Conservation (phyloP, 495 filamentous ascomycete genomes). For the Trichocladium uniseriatum region DNA sequence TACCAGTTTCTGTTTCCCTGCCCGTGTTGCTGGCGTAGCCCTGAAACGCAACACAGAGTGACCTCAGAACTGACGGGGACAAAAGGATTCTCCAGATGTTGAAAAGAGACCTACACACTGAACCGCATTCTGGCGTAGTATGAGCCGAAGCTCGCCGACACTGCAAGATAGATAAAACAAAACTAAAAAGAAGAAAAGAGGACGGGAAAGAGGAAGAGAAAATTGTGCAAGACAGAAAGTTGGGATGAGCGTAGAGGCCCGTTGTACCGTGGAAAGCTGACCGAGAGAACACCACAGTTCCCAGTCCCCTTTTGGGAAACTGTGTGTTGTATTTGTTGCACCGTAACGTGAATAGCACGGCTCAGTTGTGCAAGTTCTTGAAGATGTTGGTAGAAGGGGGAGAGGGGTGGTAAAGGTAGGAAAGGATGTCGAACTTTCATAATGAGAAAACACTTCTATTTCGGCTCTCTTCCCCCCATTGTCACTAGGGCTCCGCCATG, state of each 20-base stretch:
- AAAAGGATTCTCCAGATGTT: background rate
- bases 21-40: background rate
- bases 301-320: too few species aligned
- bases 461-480: too few species aligned
- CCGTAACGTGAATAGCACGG: background rate
- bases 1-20: background rate
- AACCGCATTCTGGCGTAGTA: background rate
- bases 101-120: constrained; percentile 3
- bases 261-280: too few species aligned
- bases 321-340: too few species aligned
- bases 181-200: background rate
- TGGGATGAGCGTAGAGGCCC: too few species aligned
- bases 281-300: background rate
- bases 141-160: background rate
- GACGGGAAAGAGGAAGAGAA: background rate
- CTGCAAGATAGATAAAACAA: background rate
- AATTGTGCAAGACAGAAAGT: too few species aligned
- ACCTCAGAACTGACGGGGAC: background rate
- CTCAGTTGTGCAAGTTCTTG: background rate
- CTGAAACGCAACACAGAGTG: background rate
- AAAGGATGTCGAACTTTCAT: background rate
- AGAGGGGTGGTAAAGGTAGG: too few species aligned
- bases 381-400: constrained; percentile 2
- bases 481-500: too few species aligned
- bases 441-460: too few species aligned